Base-by-base conservation (phyloP, 352 stramenopile species). In the Globisporangium spinosum region DNA sequence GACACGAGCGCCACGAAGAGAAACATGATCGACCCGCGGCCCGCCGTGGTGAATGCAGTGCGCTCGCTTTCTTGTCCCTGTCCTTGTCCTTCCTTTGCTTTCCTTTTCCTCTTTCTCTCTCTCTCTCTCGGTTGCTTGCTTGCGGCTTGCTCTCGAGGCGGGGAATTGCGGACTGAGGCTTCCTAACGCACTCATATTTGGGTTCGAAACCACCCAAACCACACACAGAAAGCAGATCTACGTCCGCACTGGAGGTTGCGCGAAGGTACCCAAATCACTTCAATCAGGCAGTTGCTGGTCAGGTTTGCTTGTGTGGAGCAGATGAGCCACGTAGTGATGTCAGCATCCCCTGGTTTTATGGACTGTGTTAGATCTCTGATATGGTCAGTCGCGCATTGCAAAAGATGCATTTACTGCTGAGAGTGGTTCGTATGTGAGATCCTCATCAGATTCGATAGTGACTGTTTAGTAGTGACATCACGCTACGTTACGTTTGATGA, bases 1-100 rank as follows among this genome's bases (percentile, higher is more conserved):
- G 75, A 80, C 40, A 89, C 32, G 32, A 88, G 67, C 71, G 77
- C 73, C 55, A 89, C 64, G 13, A 74, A 62, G 45, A 89, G 65
- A 64, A 88, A 59, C 66, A 79, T 80, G 17, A 77, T 57, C 15
- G 47, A 32, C 17, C 55, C 58, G 49, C 47, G 64, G 47, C 22
- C 38, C 25, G 38, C 43, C 38, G 55, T 69, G 8, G 64, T 69
- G 40, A 49, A 49, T 49, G 15, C 4, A 15, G 8, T 49, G n/a
- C 35, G 35, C 20, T 29, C 10, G 12, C 38, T 45, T 20, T 15
- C 27, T 25, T 23, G 34, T 38, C 58, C 54, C 38, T 67, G 23
- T 32, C 22, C 15, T 67, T 64, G n/a, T 65, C 55, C 29, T 45
- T 69, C 32, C 15, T 9, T 49, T 49, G 1, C 15, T 49, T 20